Evolutionary conservation across 2,329 filamentous ascomycete genomes (phyloP).

Genomic region (Colletotrichum chlorophyti): DNA sequence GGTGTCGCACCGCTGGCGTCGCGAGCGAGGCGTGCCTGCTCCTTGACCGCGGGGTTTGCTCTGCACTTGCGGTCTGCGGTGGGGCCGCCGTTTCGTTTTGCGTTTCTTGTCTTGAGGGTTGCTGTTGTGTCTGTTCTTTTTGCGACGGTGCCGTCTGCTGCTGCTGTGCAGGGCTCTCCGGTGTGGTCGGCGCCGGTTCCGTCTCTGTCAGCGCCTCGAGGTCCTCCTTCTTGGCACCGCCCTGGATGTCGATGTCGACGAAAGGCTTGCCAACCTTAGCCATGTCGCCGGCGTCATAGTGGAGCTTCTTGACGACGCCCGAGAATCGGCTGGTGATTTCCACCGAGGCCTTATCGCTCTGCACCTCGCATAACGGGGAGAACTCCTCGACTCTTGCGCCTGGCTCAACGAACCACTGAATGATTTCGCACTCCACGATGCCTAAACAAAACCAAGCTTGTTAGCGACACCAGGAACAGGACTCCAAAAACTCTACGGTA

Average conservation of each 20-base stretch:
- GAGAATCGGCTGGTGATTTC: constrained; percentile 96
- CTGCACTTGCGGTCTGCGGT: not conserved
- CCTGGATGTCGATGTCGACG: constrained; percentile 92
- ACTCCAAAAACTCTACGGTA: constrained; percentile 1
- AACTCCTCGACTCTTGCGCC: constrained; percentile 97
- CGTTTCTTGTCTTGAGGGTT: constrained; percentile 19
- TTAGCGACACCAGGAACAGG: constrained; percentile 13
- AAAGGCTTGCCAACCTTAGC: constrained; percentile 93
- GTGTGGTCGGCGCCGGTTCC: not conserved
- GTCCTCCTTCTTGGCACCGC: constrained; percentile 72
- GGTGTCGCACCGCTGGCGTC: constrained; percentile 89
- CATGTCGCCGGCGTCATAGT: constrained; percentile 96
- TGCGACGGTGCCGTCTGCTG: not conserved
- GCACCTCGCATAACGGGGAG: constrained; percentile 96
- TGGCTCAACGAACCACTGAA: constrained; percentile 99
- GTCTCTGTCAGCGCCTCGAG: constrained; percentile 38
- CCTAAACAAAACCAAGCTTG: constrained; percentile 58
- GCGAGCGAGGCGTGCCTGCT: constrained; percentile 78
- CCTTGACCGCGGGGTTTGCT: constrained; percentile 42
- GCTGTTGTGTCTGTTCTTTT: constrained; percentile 1
- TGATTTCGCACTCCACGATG: constrained; percentile 97
- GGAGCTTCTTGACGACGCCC: constrained; percentile 92
- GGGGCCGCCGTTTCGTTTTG: not conserved
- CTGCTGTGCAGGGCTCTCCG: constrained; percentile 35
- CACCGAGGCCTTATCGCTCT: constrained; percentile 91